Evolutionary conservation across 2,329 filamentous ascomycete genomes (phyloP), one percentile per base, ranked within the genome.

Genomic region (Cladorrhinum sp.): DNA sequence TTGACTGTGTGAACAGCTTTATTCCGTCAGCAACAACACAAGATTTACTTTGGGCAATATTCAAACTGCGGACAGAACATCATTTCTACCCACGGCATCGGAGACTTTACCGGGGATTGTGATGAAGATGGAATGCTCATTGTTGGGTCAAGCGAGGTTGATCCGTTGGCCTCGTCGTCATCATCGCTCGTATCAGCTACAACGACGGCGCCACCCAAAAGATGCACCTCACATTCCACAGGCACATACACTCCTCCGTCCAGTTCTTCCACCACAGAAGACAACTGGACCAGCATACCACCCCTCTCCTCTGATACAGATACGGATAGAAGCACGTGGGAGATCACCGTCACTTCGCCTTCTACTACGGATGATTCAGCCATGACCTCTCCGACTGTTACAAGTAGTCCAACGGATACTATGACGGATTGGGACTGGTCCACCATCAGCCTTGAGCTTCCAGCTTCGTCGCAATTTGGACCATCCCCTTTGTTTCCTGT

Each of bases 11-110:
- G 4, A 10, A 18, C 50, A 66, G 64, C 59, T 12, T 27, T 64
- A 2, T 66, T 66, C 60, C 55, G 64, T 45, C 64, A 66, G 22
- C 38, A 63, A 36, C 53, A 64, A 18, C 60, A 66, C 58, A 63
- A 61, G 45, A 49, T 66, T 51, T 66, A 64, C 56, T 50, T 66
- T 16, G 64, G 41, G 9, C 62, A 64, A 41, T 61, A 53, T 20
- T 23, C 51, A 16, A 32, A 66, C 38, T 66, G 64, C 52, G 64
- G 62, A 12, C 48, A 50, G 2, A 59, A 64, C 24, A 29, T 66
- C 20, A 48, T 62, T 10, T 62, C 60, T 12, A 60, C 64, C 1
- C 62, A 66, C 32, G 62, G 60, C 22, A 50, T 64, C 24, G 24
- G 20, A 20, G 49, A 48, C 4, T 27, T 62, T 16, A 9, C 38